phyloP scores from a whole-genome alignment of 2,329 filamentous ascomycete species.

The Pezicula carpinea region DNA sequence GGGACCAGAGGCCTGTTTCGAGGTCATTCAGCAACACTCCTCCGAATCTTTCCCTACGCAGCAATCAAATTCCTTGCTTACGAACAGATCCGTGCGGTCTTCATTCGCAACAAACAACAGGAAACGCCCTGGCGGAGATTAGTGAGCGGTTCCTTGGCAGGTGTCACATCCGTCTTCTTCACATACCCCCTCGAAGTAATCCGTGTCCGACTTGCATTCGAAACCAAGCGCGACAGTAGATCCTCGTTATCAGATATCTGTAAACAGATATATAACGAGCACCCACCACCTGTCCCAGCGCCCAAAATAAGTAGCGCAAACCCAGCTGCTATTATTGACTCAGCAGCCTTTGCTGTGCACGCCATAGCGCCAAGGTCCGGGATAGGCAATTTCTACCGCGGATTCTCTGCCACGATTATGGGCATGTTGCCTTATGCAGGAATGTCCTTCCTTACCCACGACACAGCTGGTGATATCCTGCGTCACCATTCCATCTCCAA shows the following conservation, averaged over 20 bases:
- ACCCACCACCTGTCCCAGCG: slow-evolving; percentile 36
- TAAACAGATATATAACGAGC: slow-evolving; percentile 80
- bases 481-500: slow-evolving; percentile 61
- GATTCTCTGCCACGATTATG: slow-evolving; percentile 82
- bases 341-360: slow-evolving; percentile 40
- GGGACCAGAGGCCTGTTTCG: slow-evolving; percentile 78
- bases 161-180: slow-evolving; percentile 88
- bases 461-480: slow-evolving; percentile 80
- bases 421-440: slow-evolving; percentile 98
- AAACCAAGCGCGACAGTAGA: slow-evolving; percentile 72
- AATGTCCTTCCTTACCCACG: slow-evolving; percentile 92
- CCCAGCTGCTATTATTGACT: slow-evolving; percentile 34
- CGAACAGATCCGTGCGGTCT: slow-evolving; percentile 79
- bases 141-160: slow-evolving; percentile 68
- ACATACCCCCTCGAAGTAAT: slow-evolving; percentile 95
- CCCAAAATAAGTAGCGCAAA: slow-evolving; percentile 27
- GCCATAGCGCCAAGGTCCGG: slow-evolving; percentile 59
- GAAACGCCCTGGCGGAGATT: slow-evolving; percentile 79
- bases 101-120: slow-evolving; percentile 68
- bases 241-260: slow-evolving; percentile 74
- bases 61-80: slow-evolving; percentile 98
- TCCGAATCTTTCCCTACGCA: slow-evolving; percentile 95
- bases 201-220: slow-evolving; percentile 87
- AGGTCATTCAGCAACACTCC: slow-evolving; percentile 87
- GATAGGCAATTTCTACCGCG: slow-evolving; percentile 88